Evolutionary conservation across 2,329 filamentous ascomycete genomes (phyloP), one percentile per base, ranked within the genome.

Genomic region (Thermoascus crustaceus): DNA sequence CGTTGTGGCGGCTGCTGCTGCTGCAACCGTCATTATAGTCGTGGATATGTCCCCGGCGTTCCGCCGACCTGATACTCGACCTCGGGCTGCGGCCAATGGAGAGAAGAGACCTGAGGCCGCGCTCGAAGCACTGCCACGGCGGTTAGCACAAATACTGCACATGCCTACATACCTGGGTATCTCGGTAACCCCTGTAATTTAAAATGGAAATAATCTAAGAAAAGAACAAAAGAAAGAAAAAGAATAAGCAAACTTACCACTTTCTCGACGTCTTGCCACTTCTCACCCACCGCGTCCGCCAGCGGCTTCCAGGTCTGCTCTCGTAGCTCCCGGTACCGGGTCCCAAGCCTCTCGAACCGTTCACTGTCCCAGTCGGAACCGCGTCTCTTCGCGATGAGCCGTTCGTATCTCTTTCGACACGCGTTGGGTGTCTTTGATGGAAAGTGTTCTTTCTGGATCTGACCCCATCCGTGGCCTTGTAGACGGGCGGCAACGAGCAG

Each of bases 391-490:
- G 89, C 82, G 71, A 89, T 80, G 46, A 94, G 66, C 25, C 86
- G 74, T 63, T 94, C 86, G 52, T 93, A 85, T 37, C 86, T 77
- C 66, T 94, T 94, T 45, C 86, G 83, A 63, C 86, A 94, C 11
- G 87, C 87, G 57, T 91, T 91, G 39, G 81, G 63, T 8, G 72
- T 72, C 67, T 94, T 94, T 56, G 64, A 71, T 1, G 80, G 82
- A 57, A 94, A 94, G 61, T 85, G 77, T 42, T 72, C 75, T 42
- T 71, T 70, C 49, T 86, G 80, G 54, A 93, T 91, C 49, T 85
- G 80, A 35, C 76, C 74, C 86, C 86, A 94, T 61, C 88, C 89
- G 56, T 87, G 72, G 16, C 83, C 82, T 50, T 80, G 76, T 31
- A 80, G 75, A 35, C 86, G 76, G 10, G 85, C 83, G 27, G 68